Percentiles rank a stretch among this genome's conserved stretches.
phyloP scores from a whole-genome alignment of 2,329 filamentous ascomycete genomes.

The Fusarium fracticaudum region DNA sequence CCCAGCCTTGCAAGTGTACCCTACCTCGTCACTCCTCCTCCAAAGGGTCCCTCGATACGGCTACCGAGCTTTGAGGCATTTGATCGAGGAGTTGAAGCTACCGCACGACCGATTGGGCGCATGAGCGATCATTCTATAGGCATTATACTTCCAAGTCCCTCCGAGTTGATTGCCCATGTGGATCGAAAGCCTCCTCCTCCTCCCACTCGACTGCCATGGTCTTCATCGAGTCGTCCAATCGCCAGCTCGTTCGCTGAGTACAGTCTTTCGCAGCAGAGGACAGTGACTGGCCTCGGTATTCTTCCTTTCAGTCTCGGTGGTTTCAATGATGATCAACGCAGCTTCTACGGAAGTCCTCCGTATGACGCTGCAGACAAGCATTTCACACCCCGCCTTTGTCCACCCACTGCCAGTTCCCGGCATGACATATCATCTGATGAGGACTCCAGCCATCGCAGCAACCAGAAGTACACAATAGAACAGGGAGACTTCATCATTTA shows the following conservation, averaged over 20 bases:
- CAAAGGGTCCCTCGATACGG: neutral
- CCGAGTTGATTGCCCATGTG: constrained; percentile 41
- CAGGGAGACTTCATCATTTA: neutral
- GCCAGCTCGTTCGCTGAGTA: neutral
- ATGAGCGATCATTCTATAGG: neutral
- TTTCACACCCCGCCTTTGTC: constrained; percentile 49
- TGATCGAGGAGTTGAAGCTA: neutral
- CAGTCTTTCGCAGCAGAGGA: neutral
- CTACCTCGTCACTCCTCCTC: neutral
- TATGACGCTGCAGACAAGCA: constrained; percentile 18
- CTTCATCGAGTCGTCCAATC: neutral
- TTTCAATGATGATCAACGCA: neutral
- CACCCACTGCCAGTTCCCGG: constrained; percentile 9
- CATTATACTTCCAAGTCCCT: neutral
- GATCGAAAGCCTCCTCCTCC: neutral
- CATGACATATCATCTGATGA: neutral
- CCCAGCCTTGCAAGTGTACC: neutral
- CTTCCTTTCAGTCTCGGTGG: neutral
- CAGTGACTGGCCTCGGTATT: neutral
- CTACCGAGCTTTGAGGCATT: neutral
- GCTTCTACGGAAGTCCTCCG: neutral
- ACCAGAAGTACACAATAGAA: neutral
- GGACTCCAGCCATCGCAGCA: neutral
- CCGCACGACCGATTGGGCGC: neutral
- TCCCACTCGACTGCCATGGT: neutral